Percentiles rank a stretch among this genome's conserved stretches.
phyloP scores from a whole-genome alignment of 805 yeast species.

The Kregervanrija pseudodelftensis region DNA sequence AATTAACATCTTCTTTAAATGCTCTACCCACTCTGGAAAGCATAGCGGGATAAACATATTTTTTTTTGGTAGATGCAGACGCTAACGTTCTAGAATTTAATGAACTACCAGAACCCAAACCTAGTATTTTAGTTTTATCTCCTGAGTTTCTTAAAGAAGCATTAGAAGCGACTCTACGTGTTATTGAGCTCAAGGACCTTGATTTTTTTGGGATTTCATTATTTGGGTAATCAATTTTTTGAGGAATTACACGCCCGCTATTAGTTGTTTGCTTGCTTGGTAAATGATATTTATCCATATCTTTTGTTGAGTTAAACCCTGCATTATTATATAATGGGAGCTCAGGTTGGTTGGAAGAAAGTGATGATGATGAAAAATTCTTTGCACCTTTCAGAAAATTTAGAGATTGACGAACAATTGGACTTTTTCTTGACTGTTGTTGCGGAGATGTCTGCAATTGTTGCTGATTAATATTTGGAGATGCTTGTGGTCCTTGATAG shows the following conservation, averaged over 20 bases:
- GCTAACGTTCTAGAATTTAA: conserved; percentile 39
- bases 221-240: conserved; percentile 32
- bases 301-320: conserved; percentile 11
- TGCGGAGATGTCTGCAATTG: conserved; percentile 6
- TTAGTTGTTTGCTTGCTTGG: conserved; percentile 30
- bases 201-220: conserved; percentile 34
- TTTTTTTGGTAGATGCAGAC: conserved; percentile 26
- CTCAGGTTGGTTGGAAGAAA: conserved; percentile 12
- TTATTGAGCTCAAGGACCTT: conserved; percentile 38
- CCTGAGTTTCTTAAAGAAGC: conserved; percentile 25
- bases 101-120: conserved; percentile 19
- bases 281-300: conserved; percentile 29
- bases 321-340: conserved; percentile 4
- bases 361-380: conserved; percentile 18
- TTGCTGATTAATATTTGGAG: conserved; percentile 3
- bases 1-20: conserved; percentile 60
- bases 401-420: conserved; percentile 32
- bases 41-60: conserved; percentile 77
- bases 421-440: conserved; percentile 21
- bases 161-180: conserved; percentile 32
- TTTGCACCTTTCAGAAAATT: conserved; percentile 27
- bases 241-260: conserved; percentile 40
- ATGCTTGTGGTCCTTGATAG: conserved; percentile 6
- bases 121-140: conserved; percentile 20
- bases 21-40: conserved; percentile 76